phyloP scores from a whole-genome alignment of 208 protist genomes.

The Entamoeba moshkovskii region DNA sequence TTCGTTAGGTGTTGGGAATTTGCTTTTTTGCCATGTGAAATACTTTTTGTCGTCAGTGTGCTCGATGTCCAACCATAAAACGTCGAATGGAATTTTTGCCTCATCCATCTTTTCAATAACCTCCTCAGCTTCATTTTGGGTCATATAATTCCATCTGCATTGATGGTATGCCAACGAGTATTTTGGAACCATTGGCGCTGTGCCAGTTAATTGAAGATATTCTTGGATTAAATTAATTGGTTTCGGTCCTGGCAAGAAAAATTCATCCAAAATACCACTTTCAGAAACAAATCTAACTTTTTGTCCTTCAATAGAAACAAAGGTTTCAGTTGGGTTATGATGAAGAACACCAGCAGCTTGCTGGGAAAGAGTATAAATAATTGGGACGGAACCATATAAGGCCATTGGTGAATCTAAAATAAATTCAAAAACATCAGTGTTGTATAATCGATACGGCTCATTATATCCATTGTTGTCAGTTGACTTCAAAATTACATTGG shows the following conservation, averaged over 20 bases:
- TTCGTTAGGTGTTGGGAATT: slow-evolving; percentile 6
- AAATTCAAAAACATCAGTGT: slow-evolving; percentile 18
- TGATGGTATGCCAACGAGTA: slow-evolving; percentile 18
- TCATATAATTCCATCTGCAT: slow-evolving; percentile 17
- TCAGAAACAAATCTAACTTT: neutral
- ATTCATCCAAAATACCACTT: neutral
- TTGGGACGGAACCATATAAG: slow-evolving; percentile 16
- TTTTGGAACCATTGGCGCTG: neutral
- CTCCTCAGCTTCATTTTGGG: neutral
- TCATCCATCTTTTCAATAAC: slow-evolving; percentile 7
- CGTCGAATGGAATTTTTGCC: slow-evolving; percentile 1
- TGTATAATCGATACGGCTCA: slow-evolving; percentile 7
- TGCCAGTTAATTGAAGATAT: neutral
- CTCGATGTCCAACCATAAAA: slow-evolving; percentile 16
- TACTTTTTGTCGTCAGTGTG: slow-evolving; percentile 19
- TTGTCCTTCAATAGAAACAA: neutral
- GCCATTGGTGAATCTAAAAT: neutral
- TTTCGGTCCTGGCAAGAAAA: neutral
- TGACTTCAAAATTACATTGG: neutral
- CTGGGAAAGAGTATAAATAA: neutral
- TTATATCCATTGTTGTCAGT: neutral
- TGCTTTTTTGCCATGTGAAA: slow-evolving; percentile 2
- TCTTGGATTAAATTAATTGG: neutral
- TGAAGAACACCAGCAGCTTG: neutral
- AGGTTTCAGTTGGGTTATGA: slow-evolving; percentile 10